Evolutionary conservation across 129 eudicot genomes (phyloP), one percentile per base, ranked within the genome.

Genomic region (Calendula officinalis): DNA sequence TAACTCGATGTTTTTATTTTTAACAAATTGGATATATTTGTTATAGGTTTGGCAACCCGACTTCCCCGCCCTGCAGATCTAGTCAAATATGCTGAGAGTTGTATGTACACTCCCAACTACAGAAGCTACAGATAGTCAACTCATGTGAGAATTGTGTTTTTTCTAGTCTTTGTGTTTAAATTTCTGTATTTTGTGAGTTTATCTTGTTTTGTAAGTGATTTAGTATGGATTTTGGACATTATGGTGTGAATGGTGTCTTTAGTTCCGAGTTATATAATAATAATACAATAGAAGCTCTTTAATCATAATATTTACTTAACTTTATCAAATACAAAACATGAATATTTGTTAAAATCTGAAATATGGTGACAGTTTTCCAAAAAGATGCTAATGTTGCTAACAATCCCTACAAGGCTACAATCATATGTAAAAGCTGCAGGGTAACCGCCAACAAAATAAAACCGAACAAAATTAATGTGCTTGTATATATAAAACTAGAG

Each of bases 51-150:
- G 69, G 97, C 97, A n/a, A 86, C 95, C 3, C 86, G 82, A 36
- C 94, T 85, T 35, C 96, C 96, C 47, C 92, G 83, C 40, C 96
- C 96, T 58, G 78, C 75, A 5, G 70, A 88, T 74, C 76, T 88
- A 57, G 73, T 88, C 52, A 82, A 88, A 81, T 82, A 77, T 52
- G 94, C 96, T 10, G 94, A 88, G 81, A 84, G 92, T 69, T 87
- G 95, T 71, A 87, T 87, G 95, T 87, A 78, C 76, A 84, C 88
- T 61, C 96, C 96, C 60, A 75, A 75, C 56, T 88, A 88, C 68
- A 75, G 94, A 35, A 80, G 63, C 60, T 88, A 77, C 87, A 78
- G 92, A 37, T 84, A 45, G 27, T 4, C 4, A 53, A 60, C 39
- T 64, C 22, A 40, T 27, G 4, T 32, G 66, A 15, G 62, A 74